Evolutionary conservation across 148 eudicot species (phyloP), one percentile per base, ranked within the genome.

Genomic region (Amaranthus cruentus): DNA sequence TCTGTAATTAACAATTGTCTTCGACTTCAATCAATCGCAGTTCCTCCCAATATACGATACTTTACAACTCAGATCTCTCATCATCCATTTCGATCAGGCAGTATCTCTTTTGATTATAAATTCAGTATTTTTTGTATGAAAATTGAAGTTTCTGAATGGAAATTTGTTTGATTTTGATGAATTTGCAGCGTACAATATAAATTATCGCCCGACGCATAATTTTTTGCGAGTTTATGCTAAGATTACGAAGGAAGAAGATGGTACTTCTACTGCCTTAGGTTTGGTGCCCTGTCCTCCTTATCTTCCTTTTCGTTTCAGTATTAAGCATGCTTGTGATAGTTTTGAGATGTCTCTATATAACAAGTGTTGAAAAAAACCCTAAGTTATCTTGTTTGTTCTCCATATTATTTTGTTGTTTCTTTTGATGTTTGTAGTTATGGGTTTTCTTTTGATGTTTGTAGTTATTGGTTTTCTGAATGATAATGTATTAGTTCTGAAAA

Each of bases 241-340:
- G 75, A 78, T 78, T 53, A 83, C 83, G 13, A 85, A 86, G 70
- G 89, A 87, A 68, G 90, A 87, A 78, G 89, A 86, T 63, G 89
- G 70, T 72, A 60, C 82, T 50, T 87, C 87, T 62, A 77, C 87
- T 51, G 51, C 73, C 60, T 85, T 88, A 79, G 91, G 93, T 90
- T n/a, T n/a, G n/a, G n/a, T n/a, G n/a, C n/a, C n/a, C n/a, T n/a
- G 62, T 55, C 4, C 18, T 56, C 13, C 7, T 56, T n/a, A n/a
- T n/a, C n/a, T n/a, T n/a, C n/a, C n/a, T n/a, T n/a, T n/a, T n/a
- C n/a, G n/a, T 55, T 44, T 52, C 1, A 54, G 1, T 4, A 13
- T 5, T 18, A 6, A 7, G 68, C 28, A 7, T 5, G 0, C 11
- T 70, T 47, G 4, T 44, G 8, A 2, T 55, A 4, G 4, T 14